These are phyloP conservation scores for Phytophthora pisi DNA, from an alignment of 352 stramenopile species.

Conservation along the genomic window DNA sequence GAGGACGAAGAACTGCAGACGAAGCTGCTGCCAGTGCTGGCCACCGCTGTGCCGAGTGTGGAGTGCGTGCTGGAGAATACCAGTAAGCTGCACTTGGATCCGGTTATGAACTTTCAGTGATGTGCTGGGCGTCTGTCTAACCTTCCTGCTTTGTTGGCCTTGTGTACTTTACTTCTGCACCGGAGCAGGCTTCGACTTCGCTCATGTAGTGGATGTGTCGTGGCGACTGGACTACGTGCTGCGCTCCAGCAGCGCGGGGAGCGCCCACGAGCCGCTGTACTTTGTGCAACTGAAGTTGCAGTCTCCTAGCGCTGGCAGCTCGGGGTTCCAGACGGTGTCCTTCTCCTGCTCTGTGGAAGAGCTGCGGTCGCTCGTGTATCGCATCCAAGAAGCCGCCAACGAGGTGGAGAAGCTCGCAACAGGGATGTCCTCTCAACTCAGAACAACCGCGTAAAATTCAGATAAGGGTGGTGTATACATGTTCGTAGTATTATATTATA, in stretches of 20 bases:
- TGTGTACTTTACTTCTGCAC: not conserved
- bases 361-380: constrained; percentile 72
- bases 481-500: too few relatives aligned
- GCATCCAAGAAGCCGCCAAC: constrained; percentile 66
- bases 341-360: constrained; percentile 79
- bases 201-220: constrained; percentile 71
- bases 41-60: constrained; percentile 21
- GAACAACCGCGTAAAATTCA: constrained; percentile 5
- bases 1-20: constrained; percentile 35
- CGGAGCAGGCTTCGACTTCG: constrained; percentile 67
- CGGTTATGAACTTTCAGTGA: not conserved
- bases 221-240: constrained; percentile 81
- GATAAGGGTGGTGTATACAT: too few relatives aligned
- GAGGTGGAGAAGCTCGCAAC: constrained; percentile 63
- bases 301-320: constrained; percentile 34
- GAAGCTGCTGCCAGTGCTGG: constrained; percentile 31
- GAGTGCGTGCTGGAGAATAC: constrained; percentile 41
- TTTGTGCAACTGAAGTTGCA: constrained; percentile 73
- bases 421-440: constrained; percentile 21
- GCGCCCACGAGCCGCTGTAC: constrained; percentile 61
- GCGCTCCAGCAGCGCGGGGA: constrained; percentile 58
- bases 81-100: constrained; percentile 24
- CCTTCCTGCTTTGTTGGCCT: not conserved
- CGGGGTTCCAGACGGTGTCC: constrained; percentile 35
- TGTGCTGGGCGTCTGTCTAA: too few relatives aligned